Evolutionary conservation across 148 eudicot genomes (phyloP), one percentile per base, ranked within the genome.

Genomic region (Rhododendron vialii): DNA sequence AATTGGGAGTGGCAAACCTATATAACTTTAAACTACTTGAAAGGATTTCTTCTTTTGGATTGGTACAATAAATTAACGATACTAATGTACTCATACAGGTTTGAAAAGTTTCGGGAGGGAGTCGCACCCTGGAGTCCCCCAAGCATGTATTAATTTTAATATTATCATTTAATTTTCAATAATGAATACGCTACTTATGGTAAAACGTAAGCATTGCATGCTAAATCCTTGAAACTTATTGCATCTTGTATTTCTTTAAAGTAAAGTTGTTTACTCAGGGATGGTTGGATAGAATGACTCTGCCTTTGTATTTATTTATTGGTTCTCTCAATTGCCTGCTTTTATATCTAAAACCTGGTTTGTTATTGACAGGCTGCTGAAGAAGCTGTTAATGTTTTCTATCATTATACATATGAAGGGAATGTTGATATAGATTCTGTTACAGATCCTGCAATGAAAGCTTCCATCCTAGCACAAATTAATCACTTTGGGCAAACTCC

Each of bases 401-500:
- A 94, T 91, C 98, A 97, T 87, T 95, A 95, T 89, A 97, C 99
- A 28, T 97, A 97, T 33, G 98, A 95, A 87, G 99, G 99, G 75
- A 97, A 92, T 85, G 98, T 97, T 71, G 99, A 97, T 87, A 97
- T 97, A 67, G 99, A 97, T 86, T 90, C 98, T 4, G 96, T 97
- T 8, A 88, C 95, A 41, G 99, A 96, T 88, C 98, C 99, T 84
- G 93, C 96, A 28, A 91, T 95, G 98, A 97, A 97, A 91, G 99
- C 99, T 53, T 95, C 99, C 38, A 97, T 95, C 87, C 93, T 97
- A 57, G 99, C 99, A 13, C 99, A 97, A 85, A 97, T 97, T 53
- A 97, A 97, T 89, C 98, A 97, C 92, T 97, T 97, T 83, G 99
- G 99, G 71, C 99, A 97, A 87, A 97, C 99, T 47, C 99, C 99